Conservation (phyloP, 1,284 basidiomycete species). For the Apiotrichum gracile region DNA sequence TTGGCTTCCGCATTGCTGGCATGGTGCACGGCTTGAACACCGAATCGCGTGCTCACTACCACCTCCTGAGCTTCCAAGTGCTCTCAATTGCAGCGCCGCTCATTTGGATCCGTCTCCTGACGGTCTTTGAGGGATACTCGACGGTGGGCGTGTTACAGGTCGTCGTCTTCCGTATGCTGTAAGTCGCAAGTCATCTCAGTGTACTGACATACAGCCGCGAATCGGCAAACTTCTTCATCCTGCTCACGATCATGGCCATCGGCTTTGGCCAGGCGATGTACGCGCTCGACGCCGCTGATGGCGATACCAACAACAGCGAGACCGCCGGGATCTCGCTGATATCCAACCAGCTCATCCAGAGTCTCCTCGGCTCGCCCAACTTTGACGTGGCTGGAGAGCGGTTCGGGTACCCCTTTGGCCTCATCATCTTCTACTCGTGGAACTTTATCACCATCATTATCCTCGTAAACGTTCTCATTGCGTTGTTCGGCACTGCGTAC, state of each 20-base stretch:
- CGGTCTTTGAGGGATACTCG: conserved; percentile 58
- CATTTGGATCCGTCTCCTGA: conserved; percentile 61
- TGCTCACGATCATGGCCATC: conserved; percentile 70
- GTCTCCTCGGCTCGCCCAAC: conserved; percentile 72
- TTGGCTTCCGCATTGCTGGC: conserved; percentile 65
- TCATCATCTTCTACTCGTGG: conserved; percentile 83
- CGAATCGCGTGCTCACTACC: conserved; percentile 44
- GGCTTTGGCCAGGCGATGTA: conserved; percentile 73
- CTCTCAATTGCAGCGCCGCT: conserved; percentile 79
- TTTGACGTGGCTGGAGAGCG: conserved; percentile 59
- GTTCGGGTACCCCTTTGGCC: conserved; percentile 56
- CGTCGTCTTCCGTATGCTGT: conserved; percentile 60
- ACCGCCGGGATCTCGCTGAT: conserved; percentile 53
- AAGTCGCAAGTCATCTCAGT: conserved; percentile 37
- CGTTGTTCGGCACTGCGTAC: conserved; percentile 85
- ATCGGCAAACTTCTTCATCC: conserved; percentile 83
- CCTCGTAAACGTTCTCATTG: conserved; percentile 89
- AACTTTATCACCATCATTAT: conserved; percentile 77
- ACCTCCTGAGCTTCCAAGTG: conserved; percentile 74
- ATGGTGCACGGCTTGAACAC: conserved; percentile 50
- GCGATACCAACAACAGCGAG: conserved; percentile 59
- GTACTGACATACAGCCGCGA: conserved; percentile 53
- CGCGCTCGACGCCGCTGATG: conserved; percentile 86
- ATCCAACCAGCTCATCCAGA: conserved; percentile 70
- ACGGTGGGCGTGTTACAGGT: conserved; percentile 47